A percentile compares a stretch with the other conserved stretches of the same genome.
These are phyloP conservation scores for Sphagnurus paluster DNA, from an alignment of 1,284 basidiomycete genomes.

Conservation along the genomic window DNA sequence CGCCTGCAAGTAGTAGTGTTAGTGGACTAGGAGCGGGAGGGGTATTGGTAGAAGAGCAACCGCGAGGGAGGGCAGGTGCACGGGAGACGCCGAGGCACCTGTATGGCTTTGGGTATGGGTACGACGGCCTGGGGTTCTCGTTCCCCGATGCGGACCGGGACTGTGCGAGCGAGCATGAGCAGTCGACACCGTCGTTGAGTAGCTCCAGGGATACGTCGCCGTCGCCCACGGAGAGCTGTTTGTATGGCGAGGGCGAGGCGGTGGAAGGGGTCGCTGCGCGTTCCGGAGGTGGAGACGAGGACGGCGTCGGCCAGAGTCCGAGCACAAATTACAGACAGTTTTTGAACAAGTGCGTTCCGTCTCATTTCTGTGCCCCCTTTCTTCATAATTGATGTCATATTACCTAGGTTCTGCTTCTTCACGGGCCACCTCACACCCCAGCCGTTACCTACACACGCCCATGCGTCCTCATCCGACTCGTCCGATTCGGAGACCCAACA, in stretches of 20 bases:
- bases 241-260: background rate
- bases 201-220: constrained; percentile 19
- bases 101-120: too few relatives aligned
- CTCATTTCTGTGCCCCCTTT: background rate
- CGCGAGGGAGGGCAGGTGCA: constrained; percentile 39
- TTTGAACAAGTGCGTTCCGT: constrained; percentile 50
- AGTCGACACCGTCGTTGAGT: constrained; percentile 54
- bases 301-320: constrained; percentile 20
- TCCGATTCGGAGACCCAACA: background rate
- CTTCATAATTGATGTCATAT: background rate
- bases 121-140: too few relatives aligned
- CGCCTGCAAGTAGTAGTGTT: constrained; percentile 7
- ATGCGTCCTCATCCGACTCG: background rate
- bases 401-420: constrained; percentile 72
- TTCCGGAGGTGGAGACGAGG: background rate
- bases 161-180: too few relatives aligned
- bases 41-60: constrained; percentile 2
- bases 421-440: constrained; percentile 43
- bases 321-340: constrained; percentile 57
- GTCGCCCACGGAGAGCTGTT: constrained; percentile 19
- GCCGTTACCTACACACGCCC: background rate
- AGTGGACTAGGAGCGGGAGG: background rate
- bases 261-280: constrained; percentile 4
- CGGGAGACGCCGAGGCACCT: too few relatives aligned
- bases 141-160: too few relatives aligned